These are phyloP conservation scores for Debaryomyces nepalensis DNA, from an alignment of 1,139 yeast genomes.

Conservation along the genomic window DNA sequence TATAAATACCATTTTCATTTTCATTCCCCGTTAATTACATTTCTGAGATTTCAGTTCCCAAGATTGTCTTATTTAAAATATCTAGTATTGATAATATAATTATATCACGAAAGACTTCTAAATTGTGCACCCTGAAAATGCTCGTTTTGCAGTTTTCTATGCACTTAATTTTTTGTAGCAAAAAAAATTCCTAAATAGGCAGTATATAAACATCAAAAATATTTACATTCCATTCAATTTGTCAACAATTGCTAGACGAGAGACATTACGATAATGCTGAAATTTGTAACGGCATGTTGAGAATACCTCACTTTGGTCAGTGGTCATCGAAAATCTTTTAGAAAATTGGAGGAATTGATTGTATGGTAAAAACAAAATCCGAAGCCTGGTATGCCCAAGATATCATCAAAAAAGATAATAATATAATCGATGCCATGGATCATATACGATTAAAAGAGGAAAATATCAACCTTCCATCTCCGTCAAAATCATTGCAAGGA, in stretches of 20 bases:
- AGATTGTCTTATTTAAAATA: not conserved
- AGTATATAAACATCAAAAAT: conserved; percentile 1
- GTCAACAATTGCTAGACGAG: not conserved
- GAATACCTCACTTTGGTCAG: no score
- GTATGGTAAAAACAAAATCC: not conserved
- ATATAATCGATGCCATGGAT: not conserved
- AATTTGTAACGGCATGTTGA: not conserved
- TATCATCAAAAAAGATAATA: not conserved
- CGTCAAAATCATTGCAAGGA: conserved; percentile 26
- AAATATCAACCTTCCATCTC: conserved; percentile 16
- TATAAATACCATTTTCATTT: conserved; percentile 9
- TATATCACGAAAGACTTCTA: not conserved
- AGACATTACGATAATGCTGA: not conserved
- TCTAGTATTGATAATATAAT: conserved; percentile 5
- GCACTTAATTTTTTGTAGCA: conserved; percentile 5
- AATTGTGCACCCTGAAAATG: not conserved
- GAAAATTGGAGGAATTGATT: not conserved
- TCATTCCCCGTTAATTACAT: conserved; percentile 2
- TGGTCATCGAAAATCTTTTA: not conserved
- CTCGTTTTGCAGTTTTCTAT: not conserved
- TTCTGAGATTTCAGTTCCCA: not conserved
- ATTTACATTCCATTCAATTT: not conserved
- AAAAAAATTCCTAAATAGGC: conserved; percentile 6
- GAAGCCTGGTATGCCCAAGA: conserved; percentile 1
- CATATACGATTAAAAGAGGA: not conserved